These are phyloP conservation scores for Shiraia sp. DNA, from an alignment of 2,329 filamentous ascomycete genomes.

Conservation along the genomic window DNA sequence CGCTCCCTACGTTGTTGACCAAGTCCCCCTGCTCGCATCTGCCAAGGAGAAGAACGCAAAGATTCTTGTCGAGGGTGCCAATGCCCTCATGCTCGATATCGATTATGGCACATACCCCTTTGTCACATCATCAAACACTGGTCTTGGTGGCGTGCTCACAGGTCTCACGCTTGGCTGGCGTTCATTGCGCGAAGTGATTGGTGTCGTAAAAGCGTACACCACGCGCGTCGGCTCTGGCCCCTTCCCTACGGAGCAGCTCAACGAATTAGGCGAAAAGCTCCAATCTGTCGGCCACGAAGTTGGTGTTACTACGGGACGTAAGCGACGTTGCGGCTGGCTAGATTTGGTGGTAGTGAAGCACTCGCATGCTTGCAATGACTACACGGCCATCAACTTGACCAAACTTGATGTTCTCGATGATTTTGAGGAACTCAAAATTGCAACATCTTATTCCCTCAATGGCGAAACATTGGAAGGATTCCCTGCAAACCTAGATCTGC, in stretches of 20 bases:
- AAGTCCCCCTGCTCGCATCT: conserved; percentile 64
- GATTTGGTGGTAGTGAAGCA: conserved; percentile 73
- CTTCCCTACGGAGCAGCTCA: conserved; percentile 70
- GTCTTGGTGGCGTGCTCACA: conserved; percentile 64
- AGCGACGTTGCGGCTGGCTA: conserved; percentile 66
- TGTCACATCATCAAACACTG: conserved; percentile 64
- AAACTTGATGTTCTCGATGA: conserved; percentile 74
- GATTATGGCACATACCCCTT: conserved; percentile 61
- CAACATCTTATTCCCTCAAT: conserved; percentile 68
- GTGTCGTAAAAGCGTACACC: conserved; percentile 70
- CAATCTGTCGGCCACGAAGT: conserved; percentile 61
- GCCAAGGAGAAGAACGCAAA: conserved; percentile 63
- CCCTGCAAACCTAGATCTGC: conserved; percentile 64
- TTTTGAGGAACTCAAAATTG: conserved; percentile 75
- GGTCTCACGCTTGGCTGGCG: conserved; percentile 65
- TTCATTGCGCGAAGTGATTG: conserved; percentile 64
- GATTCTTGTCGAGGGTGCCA: conserved; percentile 71
- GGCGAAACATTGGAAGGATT: conserved; percentile 63
- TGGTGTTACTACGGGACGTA: conserved; percentile 62
- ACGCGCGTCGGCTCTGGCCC: conserved; percentile 63
- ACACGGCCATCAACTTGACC: conserved; percentile 66
- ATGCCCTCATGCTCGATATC: conserved; percentile 70
- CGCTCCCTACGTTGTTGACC: conserved; percentile 67
- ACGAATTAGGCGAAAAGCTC: conserved; percentile 60
- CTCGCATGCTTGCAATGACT: conserved; percentile 67